These are phyloP conservation scores for Starmerella lactis-condensi DNA, from an alignment of 805 yeast species.

Conservation along the genomic window DNA sequence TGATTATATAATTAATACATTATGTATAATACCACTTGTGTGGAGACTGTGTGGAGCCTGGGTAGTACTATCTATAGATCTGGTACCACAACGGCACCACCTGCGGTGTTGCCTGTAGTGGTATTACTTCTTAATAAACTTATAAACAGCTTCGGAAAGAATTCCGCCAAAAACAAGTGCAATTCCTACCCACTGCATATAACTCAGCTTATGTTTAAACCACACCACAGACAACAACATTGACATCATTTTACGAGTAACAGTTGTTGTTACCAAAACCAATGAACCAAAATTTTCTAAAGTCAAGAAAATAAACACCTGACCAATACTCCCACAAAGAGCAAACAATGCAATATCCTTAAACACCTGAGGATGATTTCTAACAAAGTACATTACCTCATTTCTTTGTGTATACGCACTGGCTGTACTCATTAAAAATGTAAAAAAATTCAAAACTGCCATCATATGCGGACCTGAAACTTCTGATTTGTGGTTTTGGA, in stretches of 20 bases:
- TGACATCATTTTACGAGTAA: conserved; percentile 88
- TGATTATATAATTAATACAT: not conserved
- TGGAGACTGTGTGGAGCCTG: not conserved
- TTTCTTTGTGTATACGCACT: conserved; percentile 30
- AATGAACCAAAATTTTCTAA: conserved; percentile 72
- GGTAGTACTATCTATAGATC: not conserved
- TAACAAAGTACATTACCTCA: conserved; percentile 33
- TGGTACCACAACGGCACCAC: too few species aligned
- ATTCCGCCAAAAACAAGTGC: conserved; percentile 69
- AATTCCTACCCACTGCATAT: conserved; percentile 64
- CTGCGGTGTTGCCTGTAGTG: too few species aligned
- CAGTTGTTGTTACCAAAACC: conserved; percentile 77
- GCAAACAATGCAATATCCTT: conserved; percentile 49
- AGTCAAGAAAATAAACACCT: conserved; percentile 76
- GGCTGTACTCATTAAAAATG: conserved; percentile 25
- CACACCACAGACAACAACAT: conserved; percentile 77
- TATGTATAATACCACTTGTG: not conserved
- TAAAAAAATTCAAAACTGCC: conserved; percentile 42
- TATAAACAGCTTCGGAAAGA: conserved; percentile 51
- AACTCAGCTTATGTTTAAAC: conserved; percentile 57
- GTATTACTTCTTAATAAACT: conserved; percentile 16
- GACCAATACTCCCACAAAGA: conserved; percentile 75
- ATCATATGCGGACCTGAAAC: conserved; percentile 77
- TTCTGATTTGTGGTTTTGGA: conserved; percentile 28
- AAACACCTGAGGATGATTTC: conserved; percentile 34